A percentile compares a stretch with the other conserved stretches of the same genome.
Evolutionary conservation across 202 grass and related monocot species (phyloP).

Genomic region (Brachypodium distachyon): DNA sequence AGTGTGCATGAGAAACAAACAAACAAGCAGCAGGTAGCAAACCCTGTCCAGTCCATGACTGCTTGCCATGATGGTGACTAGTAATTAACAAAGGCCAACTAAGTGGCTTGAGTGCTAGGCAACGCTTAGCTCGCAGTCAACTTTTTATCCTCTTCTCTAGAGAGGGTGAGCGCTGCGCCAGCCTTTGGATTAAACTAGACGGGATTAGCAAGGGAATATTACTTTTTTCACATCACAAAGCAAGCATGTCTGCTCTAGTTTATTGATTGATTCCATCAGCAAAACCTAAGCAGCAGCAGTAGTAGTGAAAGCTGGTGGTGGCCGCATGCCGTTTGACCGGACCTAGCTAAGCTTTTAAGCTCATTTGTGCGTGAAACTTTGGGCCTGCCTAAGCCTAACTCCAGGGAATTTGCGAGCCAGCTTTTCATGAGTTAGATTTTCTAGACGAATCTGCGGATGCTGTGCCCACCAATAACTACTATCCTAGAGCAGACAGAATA

Average conservation of each 20-base stretch:
- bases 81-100: slow-evolving; percentile 35
- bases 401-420: slow-evolving; percentile 29
- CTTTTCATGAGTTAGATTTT: slow-evolving; percentile 44
- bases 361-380: slow-evolving; percentile 35
- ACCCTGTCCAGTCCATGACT: slow-evolving; percentile 16
- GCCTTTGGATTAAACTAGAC: slow-evolving; percentile 42
- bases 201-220: slow-evolving; percentile 28
- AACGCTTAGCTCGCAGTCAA: slow-evolving; percentile 31
- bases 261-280: slow-evolving; percentile 35
- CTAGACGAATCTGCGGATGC: slow-evolving; percentile 54
- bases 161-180: not conserved
- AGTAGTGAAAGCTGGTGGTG: slow-evolving; percentile 14
- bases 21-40: slow-evolving; percentile 16
- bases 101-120: slow-evolving; percentile 31
- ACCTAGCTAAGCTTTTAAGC: not conserved
- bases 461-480: slow-evolving; percentile 33
- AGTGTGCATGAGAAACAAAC: slow-evolving; percentile 11
- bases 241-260: slow-evolving; percentile 34
- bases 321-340: slow-evolving; percentile 43
- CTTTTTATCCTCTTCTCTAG: slow-evolving; percentile 38
- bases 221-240: slow-evolving; percentile 36
- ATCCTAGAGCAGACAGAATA: slow-evolving; percentile 17
- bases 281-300: slow-evolving; percentile 15
- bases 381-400: slow-evolving; percentile 47
- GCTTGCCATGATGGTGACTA: slow-evolving; percentile 37